These are phyloP conservation scores for Mortierella claussenii DNA, from an alignment of 192 early-diverging fungal species.

Conservation along the genomic window DNA sequence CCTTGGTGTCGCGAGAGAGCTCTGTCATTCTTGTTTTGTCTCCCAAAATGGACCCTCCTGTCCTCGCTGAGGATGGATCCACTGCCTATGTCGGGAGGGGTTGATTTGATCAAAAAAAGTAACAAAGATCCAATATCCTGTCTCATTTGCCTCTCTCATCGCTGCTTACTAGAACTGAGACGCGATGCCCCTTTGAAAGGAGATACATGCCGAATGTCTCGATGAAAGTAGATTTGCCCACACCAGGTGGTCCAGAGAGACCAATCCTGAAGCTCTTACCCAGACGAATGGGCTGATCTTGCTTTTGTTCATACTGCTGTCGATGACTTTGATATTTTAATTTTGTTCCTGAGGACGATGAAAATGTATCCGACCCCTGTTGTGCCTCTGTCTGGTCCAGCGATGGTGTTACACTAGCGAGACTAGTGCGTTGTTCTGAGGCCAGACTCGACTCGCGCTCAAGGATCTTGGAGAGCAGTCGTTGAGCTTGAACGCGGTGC, in stretches of 20 bases:
- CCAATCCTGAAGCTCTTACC: conserved; percentile 78
- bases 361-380: neutral
- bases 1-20: conserved; percentile 67
- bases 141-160: no score
- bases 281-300: conserved; percentile 26
- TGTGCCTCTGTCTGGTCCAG: neutral
- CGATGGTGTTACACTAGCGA: conserved; percentile 20
- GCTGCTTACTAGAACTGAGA: conserved; percentile 82
- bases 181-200: conserved; percentile 70
- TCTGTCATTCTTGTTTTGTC: conserved; percentile 90
- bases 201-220: conserved; percentile 84
- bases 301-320: conserved; percentile 14
- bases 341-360: neutral
- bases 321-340: neutral
- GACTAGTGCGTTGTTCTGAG: conserved; percentile 30
- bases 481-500: conserved; percentile 68
- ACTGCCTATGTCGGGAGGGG: conserved; percentile 80
- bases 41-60: conserved; percentile 86
- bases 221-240: conserved; percentile 90
- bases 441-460: conserved; percentile 31
- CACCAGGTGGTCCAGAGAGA: conserved; percentile 81
- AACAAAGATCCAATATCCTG: no score
- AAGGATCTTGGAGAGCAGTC: conserved; percentile 70
- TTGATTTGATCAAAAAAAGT: no score
- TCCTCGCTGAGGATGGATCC: conserved; percentile 82